Evolutionary conservation across 2,329 filamentous ascomycete genomes (phyloP).

Genomic region (Chrysoporthe cubensis): DNA sequence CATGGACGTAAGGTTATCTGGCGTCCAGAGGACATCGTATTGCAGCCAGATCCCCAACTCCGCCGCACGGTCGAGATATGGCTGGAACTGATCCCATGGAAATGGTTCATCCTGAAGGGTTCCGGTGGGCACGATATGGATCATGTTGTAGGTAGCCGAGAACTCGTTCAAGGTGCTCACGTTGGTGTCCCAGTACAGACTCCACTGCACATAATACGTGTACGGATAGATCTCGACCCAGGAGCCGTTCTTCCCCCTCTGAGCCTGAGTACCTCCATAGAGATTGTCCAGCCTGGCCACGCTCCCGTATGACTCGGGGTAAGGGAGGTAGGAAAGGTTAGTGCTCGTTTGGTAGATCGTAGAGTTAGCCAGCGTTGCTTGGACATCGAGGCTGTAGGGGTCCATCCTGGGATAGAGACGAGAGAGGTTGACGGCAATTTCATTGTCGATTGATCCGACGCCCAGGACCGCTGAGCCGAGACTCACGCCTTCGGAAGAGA

Average conservation of each 20-base stretch:
- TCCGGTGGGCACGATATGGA: constrained; percentile 32
- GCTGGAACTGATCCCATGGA: constrained; percentile 31
- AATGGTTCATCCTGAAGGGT: constrained; percentile 30
- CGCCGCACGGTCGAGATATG: constrained; percentile 31
- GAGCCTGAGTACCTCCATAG: constrained; percentile 29
- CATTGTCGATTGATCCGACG: constrained; percentile 27
- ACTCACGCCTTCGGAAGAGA: constrained; percentile 9
- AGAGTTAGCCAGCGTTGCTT: constrained; percentile 19
- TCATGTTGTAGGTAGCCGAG: constrained; percentile 31
- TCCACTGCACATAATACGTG: constrained; percentile 32
- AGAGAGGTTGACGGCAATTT: constrained; percentile 25
- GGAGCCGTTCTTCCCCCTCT: constrained; percentile 27
- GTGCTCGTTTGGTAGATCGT: constrained; percentile 28
- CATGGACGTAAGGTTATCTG: constrained; percentile 29
- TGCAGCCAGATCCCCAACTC: constrained; percentile 32
- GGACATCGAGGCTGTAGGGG: constrained; percentile 27
- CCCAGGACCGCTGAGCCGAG: constrained; percentile 23
- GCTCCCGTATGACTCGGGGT: constrained; percentile 30
- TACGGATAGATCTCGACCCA: constrained; percentile 32
- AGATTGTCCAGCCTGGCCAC: constrained; percentile 31
- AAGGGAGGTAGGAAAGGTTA: constrained; percentile 27
- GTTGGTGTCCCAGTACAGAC: constrained; percentile 31
- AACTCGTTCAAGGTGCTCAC: constrained; percentile 31
- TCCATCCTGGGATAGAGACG: constrained; percentile 23
- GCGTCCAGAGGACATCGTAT: constrained; percentile 31